These are phyloP conservation scores for Casuarina glauca DNA, from an alignment of 306 rosid genomes.

Conservation along the genomic window DNA sequence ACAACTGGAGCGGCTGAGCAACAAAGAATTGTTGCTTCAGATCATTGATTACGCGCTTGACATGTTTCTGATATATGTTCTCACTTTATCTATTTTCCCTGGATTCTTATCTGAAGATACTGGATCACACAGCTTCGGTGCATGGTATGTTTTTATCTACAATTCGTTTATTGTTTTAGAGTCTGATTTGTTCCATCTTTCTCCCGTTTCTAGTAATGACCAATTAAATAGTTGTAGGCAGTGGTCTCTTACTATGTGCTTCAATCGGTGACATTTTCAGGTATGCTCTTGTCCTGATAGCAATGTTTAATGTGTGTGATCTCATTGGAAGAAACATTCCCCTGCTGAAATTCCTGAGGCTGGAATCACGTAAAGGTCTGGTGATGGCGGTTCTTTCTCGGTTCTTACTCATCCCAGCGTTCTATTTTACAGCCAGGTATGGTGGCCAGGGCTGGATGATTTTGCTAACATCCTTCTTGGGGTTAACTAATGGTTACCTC, in stretches of 20 bases:
- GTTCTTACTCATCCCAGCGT: constrained; percentile 65
- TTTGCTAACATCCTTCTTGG: constrained; percentile 71
- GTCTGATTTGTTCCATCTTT: background rate
- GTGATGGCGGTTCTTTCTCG: constrained; percentile 42
- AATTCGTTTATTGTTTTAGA: background rate
- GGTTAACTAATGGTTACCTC: constrained; percentile 77
- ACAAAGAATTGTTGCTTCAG: constrained; percentile 56
- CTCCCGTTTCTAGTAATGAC: background rate
- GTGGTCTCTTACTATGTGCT: background rate
- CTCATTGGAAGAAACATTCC: constrained; percentile 88
- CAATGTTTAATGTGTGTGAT: constrained; percentile 69
- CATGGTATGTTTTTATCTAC: constrained; percentile 50
- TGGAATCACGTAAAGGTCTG: constrained; percentile 62
- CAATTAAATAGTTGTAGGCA: constrained; percentile 2
- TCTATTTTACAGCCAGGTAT: constrained; percentile 80
- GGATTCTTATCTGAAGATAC: constrained; percentile 96
- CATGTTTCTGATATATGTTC: constrained; percentile 54
- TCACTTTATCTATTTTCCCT: constrained; percentile 79
- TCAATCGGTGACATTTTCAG: constrained; percentile 36
- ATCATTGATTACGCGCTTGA: constrained; percentile 76
- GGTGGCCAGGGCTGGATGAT: constrained; percentile 91
- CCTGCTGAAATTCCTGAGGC: constrained; percentile 43
- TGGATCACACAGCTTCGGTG: constrained; percentile 71
- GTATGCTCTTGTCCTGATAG: constrained; percentile 81
- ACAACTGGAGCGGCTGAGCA: constrained; percentile 50